A percentile compares a stretch with the other conserved stretches of the same genome.
phyloP scores from a whole-genome alignment of 805 yeast species.

The Kuraishia molischiana region DNA sequence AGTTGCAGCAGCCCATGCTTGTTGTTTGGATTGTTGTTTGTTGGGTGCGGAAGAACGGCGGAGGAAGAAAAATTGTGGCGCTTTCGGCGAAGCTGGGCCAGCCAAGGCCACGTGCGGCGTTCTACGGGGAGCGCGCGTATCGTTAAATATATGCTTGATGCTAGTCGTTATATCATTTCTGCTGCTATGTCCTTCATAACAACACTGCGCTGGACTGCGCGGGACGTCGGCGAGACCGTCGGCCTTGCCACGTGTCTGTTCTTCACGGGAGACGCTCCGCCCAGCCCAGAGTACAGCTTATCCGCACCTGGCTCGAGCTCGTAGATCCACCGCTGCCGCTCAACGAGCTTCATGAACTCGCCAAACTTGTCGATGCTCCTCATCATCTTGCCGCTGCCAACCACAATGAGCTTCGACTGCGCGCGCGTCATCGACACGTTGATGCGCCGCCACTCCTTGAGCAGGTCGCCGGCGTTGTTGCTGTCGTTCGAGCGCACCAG shows the following conservation, averaged over 20 bases:
- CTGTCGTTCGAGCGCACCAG: conserved; percentile 73
- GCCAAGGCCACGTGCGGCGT: too few species aligned
- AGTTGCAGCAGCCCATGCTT: too few species aligned
- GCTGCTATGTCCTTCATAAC: neutral
- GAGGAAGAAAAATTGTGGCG: too few species aligned
- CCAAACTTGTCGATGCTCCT: conserved; percentile 38
- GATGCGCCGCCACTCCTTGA: conserved; percentile 84
- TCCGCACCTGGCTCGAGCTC: conserved; percentile 5
- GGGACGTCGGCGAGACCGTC: neutral
- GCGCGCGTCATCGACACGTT: conserved; percentile 95
- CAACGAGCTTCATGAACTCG: conserved; percentile 50
- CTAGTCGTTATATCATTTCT: neutral
- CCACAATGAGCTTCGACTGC: conserved; percentile 65
- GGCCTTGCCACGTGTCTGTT: neutral
- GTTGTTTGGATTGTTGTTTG: too few species aligned
- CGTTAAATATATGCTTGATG: too few species aligned
- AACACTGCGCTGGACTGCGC: neutral
- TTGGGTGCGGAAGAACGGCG: too few species aligned
- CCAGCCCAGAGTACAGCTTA: neutral
- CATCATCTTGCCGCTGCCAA: conserved; percentile 70
- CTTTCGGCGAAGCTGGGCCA: too few species aligned
- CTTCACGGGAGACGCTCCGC: neutral
- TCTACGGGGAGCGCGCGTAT: too few species aligned
- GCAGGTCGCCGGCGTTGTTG: conserved; percentile 60
- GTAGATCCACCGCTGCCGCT: conserved; percentile 54